Base-by-base conservation (phyloP, 1,139 yeast genomes). In the Hyphopichia wangnamkhiaoensis region DNA sequence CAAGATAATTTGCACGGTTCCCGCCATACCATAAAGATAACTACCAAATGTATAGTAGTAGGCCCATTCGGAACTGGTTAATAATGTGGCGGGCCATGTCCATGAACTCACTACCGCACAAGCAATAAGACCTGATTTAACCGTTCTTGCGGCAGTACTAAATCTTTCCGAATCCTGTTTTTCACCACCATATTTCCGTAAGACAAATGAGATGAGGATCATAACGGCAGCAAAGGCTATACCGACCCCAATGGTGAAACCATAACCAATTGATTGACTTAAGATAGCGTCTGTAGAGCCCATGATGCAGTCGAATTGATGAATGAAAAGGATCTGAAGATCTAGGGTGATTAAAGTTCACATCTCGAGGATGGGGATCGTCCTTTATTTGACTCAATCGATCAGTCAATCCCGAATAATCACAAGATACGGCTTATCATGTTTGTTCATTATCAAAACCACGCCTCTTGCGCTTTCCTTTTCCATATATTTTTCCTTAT, bases 1-100 rank as follows among this genome's bases (percentile, higher is more conserved):
- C 31, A 75, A 61, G 20, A 75, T 68, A 46, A 76, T 75, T 49
- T 76, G 82, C 43, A 74, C 71, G 19, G 79, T 69, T 38, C 81
- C 82, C 12, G 79, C 75, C 15, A 79, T 80, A 50, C 74, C 74
- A 53, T 65, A 74, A 50, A 66, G 71, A 4, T 76, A 71, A 32
- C 79, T 80, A 15, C 83, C 73, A 33, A 89, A 76, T 52, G 96
- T 96, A 49, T 85, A 80, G 42, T 75, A 74, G 61, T 84, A 86
- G 16, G 86, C 87, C 59, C 84, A 88, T n/a, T 91, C 63, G 18
- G 91, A 79, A 1, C 90, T 82, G 25, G 86, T 84, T 25, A 87
- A 72, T 35, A 88, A 65, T 2, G 95, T 87, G 2, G 95, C 93
- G 33, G 93, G 90, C 96, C 96, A 89, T 4, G 96, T 89, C 96